Evolutionary conservation across 352 stramenopile genomes (phyloP).

Genomic region (Plasmopara muralis): DNA sequence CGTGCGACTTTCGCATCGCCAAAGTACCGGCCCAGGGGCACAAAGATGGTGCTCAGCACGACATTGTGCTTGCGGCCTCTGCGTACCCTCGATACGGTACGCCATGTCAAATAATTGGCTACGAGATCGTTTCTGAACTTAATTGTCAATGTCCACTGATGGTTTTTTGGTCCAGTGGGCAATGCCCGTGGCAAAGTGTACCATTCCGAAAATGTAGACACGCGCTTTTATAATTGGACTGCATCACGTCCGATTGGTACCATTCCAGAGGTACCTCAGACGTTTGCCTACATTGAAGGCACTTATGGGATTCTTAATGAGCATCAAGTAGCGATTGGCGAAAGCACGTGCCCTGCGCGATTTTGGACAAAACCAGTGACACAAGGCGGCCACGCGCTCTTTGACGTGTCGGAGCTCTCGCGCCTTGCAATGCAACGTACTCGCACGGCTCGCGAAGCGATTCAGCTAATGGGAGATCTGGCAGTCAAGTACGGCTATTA

Average conservation of each 20-base stretch:
- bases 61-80: slow-evolving; percentile 48
- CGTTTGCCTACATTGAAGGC: slow-evolving; percentile 77
- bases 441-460: slow-evolving; percentile 69
- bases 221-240: slow-evolving; percentile 62
- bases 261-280: slow-evolving; percentile 58
- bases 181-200: slow-evolving; percentile 53
- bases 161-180: slow-evolving; percentile 36
- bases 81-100: slow-evolving; percentile 76
- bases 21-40: slow-evolving; percentile 65
- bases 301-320: slow-evolving; percentile 82
- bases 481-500: slow-evolving; percentile 92
- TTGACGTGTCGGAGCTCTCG: slow-evolving; percentile 84
- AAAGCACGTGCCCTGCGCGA: slow-evolving; percentile 69
- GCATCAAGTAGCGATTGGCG: slow-evolving; percentile 70
- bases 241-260: slow-evolving; percentile 48
- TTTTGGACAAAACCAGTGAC: slow-evolving; percentile 56
- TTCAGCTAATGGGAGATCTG: slow-evolving; percentile 91
- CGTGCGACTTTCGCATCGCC: slow-evolving; percentile 74
- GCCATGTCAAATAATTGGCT: not conserved
- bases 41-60: slow-evolving; percentile 32
- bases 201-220: slow-evolving; percentile 55
- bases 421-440: slow-evolving; percentile 85
- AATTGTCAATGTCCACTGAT: not conserved
- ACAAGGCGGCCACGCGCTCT: slow-evolving; percentile 77
- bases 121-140: not conserved